Percentiles rank a stretch among this genome's conserved stretches.
phyloP scores from a whole-genome alignment of 2,329 filamentous ascomycete species.

The Colletotrichum theobromicola region DNA sequence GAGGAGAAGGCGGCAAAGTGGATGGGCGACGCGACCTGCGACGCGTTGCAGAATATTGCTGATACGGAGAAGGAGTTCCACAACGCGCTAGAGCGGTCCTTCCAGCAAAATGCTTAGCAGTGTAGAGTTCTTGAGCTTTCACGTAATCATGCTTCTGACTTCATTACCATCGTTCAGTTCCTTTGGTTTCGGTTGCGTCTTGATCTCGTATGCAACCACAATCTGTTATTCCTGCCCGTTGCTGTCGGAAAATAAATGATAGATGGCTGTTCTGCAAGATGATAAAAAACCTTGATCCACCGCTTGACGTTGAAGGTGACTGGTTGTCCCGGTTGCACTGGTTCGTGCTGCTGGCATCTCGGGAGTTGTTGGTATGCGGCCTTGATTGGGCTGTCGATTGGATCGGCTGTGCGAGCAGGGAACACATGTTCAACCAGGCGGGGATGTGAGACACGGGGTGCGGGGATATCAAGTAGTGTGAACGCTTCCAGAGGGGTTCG shows the following conservation, averaged over 20 bases:
- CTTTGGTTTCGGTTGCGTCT: not conserved
- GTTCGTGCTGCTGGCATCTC: not conserved
- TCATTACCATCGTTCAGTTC: not conserved
- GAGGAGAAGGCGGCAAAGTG: not conserved
- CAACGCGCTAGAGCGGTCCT: not conserved
- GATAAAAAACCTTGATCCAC: not conserved
- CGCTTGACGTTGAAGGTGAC: rapidly evolving
- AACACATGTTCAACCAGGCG: not conserved
- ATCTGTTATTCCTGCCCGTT: rapidly evolving
- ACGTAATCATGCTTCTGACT: rapidly evolving
- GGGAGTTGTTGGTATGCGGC: not conserved
- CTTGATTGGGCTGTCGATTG: not conserved
- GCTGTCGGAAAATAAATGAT: not conserved
- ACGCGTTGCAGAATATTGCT: not conserved
- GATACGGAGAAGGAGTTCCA: not conserved
- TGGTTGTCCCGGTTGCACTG: rapidly evolving
- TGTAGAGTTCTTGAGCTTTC: not conserved
- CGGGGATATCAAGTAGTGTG: not conserved
- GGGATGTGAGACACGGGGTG: not conserved
- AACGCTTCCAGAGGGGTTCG: not conserved
- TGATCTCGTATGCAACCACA: not conserved
- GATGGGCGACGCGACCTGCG: not conserved
- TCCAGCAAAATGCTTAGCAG: not conserved
- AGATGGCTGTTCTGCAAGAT: not conserved
- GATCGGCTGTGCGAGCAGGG: not conserved